phyloP scores from a whole-genome alignment of 345 rosid species.

The Excoecaria cochinchinensis region DNA sequence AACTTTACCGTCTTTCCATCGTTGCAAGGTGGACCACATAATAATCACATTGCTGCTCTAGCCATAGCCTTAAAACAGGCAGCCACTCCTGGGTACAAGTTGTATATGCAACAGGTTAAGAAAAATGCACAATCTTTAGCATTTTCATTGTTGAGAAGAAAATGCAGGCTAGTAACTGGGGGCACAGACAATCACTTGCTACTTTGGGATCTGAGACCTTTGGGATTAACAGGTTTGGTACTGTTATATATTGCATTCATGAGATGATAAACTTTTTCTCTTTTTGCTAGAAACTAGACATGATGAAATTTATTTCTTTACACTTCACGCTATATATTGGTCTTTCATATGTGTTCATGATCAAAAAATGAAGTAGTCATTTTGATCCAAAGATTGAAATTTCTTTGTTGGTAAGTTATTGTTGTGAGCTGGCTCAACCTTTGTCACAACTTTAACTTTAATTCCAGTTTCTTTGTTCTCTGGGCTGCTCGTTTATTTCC shows the following conservation, averaged over 20 bases:
- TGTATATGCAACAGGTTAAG: slow-evolving; percentile 91
- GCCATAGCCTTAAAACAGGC: slow-evolving; percentile 94
- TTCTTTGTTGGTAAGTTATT: neutral
- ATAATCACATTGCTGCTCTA: slow-evolving; percentile 97
- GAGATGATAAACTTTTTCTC: neutral
- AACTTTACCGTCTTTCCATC: slow-evolving; percentile 90
- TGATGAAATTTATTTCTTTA: neutral
- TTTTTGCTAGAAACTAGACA: neutral
- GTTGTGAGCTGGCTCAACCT: neutral
- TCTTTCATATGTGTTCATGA: neutral
- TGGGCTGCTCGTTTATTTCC: neutral
- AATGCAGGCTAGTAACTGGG: slow-evolving; percentile 82
- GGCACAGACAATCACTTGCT: slow-evolving; percentile 96
- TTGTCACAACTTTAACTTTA: too few relatives aligned
- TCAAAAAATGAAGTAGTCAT: neutral
- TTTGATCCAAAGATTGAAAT: neutral
- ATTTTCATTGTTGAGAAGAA: slow-evolving; percentile 65
- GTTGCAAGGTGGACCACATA: slow-evolving; percentile 94
- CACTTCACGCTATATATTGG: neutral
- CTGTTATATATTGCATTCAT: neutral
- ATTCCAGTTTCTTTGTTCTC: too few relatives aligned
- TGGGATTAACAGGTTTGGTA: slow-evolving; percentile 72
- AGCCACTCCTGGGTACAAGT: slow-evolving; percentile 74
- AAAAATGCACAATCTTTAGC: slow-evolving; percentile 93
- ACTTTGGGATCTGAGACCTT: slow-evolving; percentile 87